These are phyloP conservation scores for Fusarium acutatum DNA, from an alignment of 2,329 filamentous ascomycete genomes.

Conservation along the genomic window DNA sequence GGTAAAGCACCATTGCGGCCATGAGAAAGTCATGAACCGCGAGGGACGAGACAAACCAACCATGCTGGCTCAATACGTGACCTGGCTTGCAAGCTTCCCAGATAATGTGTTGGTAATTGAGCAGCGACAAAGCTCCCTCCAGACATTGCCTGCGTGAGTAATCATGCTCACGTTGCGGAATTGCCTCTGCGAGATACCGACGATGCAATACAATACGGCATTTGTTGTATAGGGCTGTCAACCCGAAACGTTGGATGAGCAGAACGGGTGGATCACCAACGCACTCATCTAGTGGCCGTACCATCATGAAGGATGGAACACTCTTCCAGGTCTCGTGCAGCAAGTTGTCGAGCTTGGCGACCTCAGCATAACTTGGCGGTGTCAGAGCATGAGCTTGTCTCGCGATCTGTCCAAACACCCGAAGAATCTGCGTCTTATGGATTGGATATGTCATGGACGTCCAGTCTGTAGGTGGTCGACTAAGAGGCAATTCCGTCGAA, in stretches of 20 bases:
- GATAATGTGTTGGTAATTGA: conserved; percentile 58
- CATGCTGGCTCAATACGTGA: conserved; percentile 59
- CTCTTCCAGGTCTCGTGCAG: conserved; percentile 56
- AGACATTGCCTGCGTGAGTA: conserved; percentile 63
- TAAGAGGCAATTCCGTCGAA: conserved; percentile 61
- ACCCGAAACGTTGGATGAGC: conserved; percentile 62
- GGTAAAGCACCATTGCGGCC: conserved; percentile 67
- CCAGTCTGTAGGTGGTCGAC: conserved; percentile 65
- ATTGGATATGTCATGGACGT: conserved; percentile 67
- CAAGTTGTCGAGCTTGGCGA: conserved; percentile 57
- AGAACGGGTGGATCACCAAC: conserved; percentile 57
- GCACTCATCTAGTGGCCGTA: conserved; percentile 58
- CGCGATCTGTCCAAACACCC: conserved; percentile 60
- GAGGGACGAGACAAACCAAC: conserved; percentile 67
- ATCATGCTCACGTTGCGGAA: conserved; percentile 55
- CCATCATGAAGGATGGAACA: conserved; percentile 59
- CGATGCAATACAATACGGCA: conserved; percentile 64
- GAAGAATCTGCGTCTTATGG: conserved; percentile 58
- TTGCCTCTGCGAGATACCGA: conserved; percentile 57
- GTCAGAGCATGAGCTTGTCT: conserved; percentile 59
- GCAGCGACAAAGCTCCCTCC: conserved; percentile 57
- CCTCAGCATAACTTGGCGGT: conserved; percentile 58
- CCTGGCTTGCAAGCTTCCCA: conserved; percentile 62
- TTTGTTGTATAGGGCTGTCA: conserved; percentile 63
- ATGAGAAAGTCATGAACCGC: conserved; percentile 69